phyloP scores from a whole-genome alignment of 768 basidiomycete species.

The Calvatia gigantea region DNA sequence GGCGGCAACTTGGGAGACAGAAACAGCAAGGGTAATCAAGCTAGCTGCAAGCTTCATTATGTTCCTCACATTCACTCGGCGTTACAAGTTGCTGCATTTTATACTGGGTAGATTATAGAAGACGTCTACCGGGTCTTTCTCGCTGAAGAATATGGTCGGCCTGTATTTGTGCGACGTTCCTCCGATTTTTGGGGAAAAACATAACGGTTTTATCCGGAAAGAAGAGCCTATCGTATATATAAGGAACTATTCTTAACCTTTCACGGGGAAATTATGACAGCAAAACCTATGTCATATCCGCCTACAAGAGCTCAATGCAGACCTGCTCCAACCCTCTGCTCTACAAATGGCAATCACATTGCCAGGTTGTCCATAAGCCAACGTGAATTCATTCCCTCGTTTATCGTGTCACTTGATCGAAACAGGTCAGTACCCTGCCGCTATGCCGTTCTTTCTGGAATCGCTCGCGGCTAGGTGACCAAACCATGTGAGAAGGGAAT shows the following conservation, averaged over 20 bases:
- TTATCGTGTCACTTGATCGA: not conserved
- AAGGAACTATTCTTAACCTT: not conserved
- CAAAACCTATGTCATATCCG: not conserved
- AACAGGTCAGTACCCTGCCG: constrained; percentile 13
- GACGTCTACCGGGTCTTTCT: constrained; percentile 2
- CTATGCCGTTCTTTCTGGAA: constrained; percentile 17
- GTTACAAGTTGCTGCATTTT: not conserved
- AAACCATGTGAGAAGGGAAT: not conserved
- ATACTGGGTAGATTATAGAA: not conserved
- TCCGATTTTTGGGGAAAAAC: not conserved
- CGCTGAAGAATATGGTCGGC: not conserved
- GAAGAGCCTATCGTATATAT: not conserved
- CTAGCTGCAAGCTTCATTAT: constrained; percentile 25
- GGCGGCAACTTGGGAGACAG: constrained; percentile 24
- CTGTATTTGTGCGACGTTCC: constrained; percentile 1
- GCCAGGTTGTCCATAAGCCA: not conserved
- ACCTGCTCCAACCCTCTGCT: not conserved
- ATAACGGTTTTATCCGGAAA: not conserved
- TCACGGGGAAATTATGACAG: constrained; percentile 9
- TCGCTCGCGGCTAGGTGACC: constrained; percentile 14
- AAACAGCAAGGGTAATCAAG: constrained; percentile 27
- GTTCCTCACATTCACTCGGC: not conserved
- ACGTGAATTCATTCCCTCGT: not conserved
- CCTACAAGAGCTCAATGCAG: no score
- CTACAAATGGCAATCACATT: not conserved